Percentiles rank a stretch among this genome's conserved stretches.
Evolutionary conservation across 805 yeast genomes (phyloP).

Genomic region (Metschnikowia rubicola): DNA sequence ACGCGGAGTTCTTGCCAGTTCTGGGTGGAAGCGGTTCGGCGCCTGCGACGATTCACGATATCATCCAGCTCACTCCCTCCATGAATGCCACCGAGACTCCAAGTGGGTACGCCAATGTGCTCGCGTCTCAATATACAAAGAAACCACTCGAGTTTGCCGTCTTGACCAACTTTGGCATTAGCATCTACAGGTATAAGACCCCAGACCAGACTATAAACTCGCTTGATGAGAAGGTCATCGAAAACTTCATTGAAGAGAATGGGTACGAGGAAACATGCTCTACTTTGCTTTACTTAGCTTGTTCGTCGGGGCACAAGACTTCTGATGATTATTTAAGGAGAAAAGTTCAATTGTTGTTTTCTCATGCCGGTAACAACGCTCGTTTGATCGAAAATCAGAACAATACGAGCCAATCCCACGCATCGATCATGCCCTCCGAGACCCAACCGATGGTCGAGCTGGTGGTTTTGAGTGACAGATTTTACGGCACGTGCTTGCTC

Average conservation of each 20-base stretch:
- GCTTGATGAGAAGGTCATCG: slow-evolving; percentile 61
- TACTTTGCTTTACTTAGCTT: slow-evolving; percentile 78
- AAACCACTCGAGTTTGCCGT: slow-evolving; percentile 73
- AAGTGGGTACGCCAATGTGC: slow-evolving; percentile 77
- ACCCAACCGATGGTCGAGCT: slow-evolving; percentile 52
- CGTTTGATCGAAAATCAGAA: slow-evolving; percentile 27
- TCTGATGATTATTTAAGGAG: slow-evolving; percentile 46
- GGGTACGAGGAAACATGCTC: slow-evolving; percentile 91
- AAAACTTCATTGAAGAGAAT: slow-evolving; percentile 69
- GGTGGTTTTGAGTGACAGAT: slow-evolving; percentile 87
- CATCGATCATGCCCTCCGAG: slow-evolving; percentile 19
- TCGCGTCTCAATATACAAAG: slow-evolving; percentile 79
- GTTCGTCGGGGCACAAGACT: slow-evolving; percentile 56
- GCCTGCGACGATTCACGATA: slow-evolving; percentile 56
- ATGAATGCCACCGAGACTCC: slow-evolving; percentile 74
- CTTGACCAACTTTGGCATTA: slow-evolving; percentile 74
- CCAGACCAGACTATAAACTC: slow-evolving; percentile 76
- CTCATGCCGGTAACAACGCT: slow-evolving; percentile 54
- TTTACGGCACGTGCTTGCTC: slow-evolving; percentile 80
- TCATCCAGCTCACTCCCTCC: slow-evolving; percentile 65
- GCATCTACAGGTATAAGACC: slow-evolving; percentile 70
- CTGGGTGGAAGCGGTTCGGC: slow-evolving; percentile 18
- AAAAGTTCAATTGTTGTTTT: slow-evolving; percentile 48
- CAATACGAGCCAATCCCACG: slow-evolving; percentile 15
- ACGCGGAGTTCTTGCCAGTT: slow-evolving; percentile 63